These are phyloP conservation scores for Albifimbria verrucaria DNA, from an alignment of 2,329 filamentous ascomycete genomes.

Conservation along the genomic window DNA sequence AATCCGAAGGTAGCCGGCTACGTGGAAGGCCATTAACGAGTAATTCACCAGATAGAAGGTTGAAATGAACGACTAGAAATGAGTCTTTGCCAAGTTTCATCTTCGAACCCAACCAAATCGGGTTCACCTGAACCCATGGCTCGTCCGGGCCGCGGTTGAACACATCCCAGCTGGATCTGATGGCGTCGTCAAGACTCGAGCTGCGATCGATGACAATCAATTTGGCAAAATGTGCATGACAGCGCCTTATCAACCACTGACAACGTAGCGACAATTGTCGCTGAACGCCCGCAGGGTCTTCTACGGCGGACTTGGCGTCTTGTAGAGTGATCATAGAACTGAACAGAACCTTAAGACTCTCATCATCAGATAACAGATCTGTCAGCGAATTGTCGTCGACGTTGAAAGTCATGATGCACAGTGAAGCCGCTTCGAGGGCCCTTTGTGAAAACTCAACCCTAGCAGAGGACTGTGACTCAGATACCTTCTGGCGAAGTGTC, in stretches of 20 bases:
- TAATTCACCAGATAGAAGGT: slow-evolving; percentile 48
- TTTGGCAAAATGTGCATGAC: background rate
- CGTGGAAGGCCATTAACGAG: slow-evolving; percentile 50
- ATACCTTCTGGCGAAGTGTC: background rate
- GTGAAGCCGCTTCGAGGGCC: background rate
- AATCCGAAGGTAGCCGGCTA: slow-evolving; percentile 41
- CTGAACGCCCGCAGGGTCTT: background rate
- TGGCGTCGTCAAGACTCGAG: background rate
- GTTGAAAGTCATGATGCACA: background rate
- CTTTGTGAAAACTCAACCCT: background rate
- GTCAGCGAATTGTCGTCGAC: background rate
- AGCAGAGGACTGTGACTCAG: too few relatives aligned
- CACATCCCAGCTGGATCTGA: background rate
- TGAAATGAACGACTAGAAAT: slow-evolving; percentile 38
- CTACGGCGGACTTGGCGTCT: background rate
- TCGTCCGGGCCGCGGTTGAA: background rate
- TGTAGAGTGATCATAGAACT: background rate
- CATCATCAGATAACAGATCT: background rate
- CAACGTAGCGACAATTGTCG: background rate
- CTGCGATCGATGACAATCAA: background rate
- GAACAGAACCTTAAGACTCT: background rate
- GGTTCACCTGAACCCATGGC: background rate
- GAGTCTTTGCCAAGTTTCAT: background rate
- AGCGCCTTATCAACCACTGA: background rate
- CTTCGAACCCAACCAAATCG: background rate